Evolutionary conservation across 306 rosid genomes (phyloP), one percentile per base, ranked within the genome.

Genomic region (Vigna unguiculata): DNA sequence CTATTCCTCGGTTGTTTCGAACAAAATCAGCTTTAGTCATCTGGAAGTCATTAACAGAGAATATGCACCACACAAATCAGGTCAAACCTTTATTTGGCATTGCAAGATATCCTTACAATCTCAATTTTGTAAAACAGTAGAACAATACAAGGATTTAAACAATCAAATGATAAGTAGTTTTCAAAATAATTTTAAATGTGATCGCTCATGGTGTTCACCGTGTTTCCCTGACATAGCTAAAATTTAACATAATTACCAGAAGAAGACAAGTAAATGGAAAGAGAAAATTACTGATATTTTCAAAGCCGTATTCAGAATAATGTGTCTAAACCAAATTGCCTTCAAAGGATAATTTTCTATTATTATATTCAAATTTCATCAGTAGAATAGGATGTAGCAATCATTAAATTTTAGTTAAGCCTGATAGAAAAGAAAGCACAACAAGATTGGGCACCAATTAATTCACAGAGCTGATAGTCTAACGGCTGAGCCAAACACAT

Each of bases 1-100:
- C 99, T 82, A 96, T 96, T 68, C 98, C 98, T 78, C 98, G 93
- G 77, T 96, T 96, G 82, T 96, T 96, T 63, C 98, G 97, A 61
- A 96, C 61, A 86, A 96, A 96, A 87, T 96, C 99, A 77, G 97
- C 91, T 87, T 91, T 91, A 40, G 93, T 89, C 99, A 96, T 96
- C 99, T 96, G 87, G 58, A 84, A 68, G 65, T 52, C 90, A 88
- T 65, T 73, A 83, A 81, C 60, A 68, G 58, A 65, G 24, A 75
- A 70, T 75, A 64, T 66, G 77, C 74, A 82, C 80, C 82, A 89
- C 74, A 63, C 20, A 74, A 48, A 75, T 60, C 24, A 49, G 59
- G 58, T 77, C 83, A 77, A 74, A 57, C 69, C 57, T 55, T 17
- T 41, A 70, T 71, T 76, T 47, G 75, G 72, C 67, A 51, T 73